These are phyloP conservation scores for Talaromyces sp. DNA, from an alignment of 2,329 filamentous ascomycete species.

Conservation along the genomic window DNA sequence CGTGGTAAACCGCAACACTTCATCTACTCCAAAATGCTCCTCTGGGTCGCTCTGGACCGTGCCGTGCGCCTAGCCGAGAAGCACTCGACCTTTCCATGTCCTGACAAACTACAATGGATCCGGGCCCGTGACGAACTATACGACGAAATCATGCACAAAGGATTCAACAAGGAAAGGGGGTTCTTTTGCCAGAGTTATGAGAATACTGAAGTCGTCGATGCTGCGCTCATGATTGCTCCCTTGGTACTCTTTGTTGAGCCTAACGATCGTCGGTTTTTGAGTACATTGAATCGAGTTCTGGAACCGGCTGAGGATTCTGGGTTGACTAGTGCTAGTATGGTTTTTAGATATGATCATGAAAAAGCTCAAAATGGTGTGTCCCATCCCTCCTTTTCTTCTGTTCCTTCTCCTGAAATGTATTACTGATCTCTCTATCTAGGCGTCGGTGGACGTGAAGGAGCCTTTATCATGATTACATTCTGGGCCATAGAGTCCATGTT, in stretches of 20 bases:
- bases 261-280: slow-evolving; percentile 69
- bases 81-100: slow-evolving; percentile 64
- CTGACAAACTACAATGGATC: slow-evolving; percentile 62
- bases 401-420: slow-evolving; percentile 2
- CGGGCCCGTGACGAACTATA: slow-evolving; percentile 62
- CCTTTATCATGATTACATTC: slow-evolving; percentile 77
- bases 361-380: slow-evolving; percentile 62
- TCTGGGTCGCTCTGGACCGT: slow-evolving; percentile 76
- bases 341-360: slow-evolving; percentile 68
- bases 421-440: slow-evolving; percentile 41
- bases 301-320: slow-evolving; percentile 69
- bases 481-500: slow-evolving; percentile 77
- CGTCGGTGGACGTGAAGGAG: slow-evolving; percentile 68
- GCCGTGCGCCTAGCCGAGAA: slow-evolving; percentile 70
- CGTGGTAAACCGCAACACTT: slow-evolving; percentile 71
- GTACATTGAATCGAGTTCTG: slow-evolving; percentile 67
- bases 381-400: slow-evolving; percentile 2
- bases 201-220: slow-evolving; percentile 63
- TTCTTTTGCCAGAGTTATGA: slow-evolving; percentile 75
- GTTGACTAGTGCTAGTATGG: slow-evolving; percentile 67
- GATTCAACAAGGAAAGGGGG: slow-evolving; percentile 64
- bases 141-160: slow-evolving; percentile 72
- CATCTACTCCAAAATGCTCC: slow-evolving; percentile 75
- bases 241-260: slow-evolving; percentile 75
- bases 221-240: slow-evolving; percentile 69